Conservation (phyloP, 176 grass and related monocot species). For the Calamus simplicifolius region DNA sequence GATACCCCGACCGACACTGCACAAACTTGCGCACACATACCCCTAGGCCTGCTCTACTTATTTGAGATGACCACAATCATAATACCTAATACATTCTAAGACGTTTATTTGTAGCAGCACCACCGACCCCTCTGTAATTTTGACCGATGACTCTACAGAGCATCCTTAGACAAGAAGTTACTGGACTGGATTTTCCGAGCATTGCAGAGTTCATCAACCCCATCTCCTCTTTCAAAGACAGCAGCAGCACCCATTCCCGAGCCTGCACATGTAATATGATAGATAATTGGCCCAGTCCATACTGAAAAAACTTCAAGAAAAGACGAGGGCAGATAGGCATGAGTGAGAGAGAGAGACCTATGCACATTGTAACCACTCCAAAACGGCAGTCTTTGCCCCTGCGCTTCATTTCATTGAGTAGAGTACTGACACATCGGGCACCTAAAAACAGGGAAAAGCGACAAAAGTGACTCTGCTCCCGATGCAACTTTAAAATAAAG, state of each 20-base stretch:
- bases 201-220: slow-evolving; percentile 57
- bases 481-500: too few relatives aligned
- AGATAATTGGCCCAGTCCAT: background rate
- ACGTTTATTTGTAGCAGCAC: too few relatives aligned
- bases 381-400: slow-evolving; percentile 92
- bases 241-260: slow-evolving; percentile 93
- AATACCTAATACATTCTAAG: too few relatives aligned
- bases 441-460: slow-evolving; percentile 29
- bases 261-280: slow-evolving; percentile 19
- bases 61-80: too few relatives aligned
- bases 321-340: too few relatives aligned
- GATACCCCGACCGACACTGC: too few relatives aligned
- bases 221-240: slow-evolving; percentile 81
- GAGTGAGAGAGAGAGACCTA: slow-evolving; percentile 24
- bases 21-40: too few relatives aligned
- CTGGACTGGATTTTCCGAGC: slow-evolving; percentile 30
- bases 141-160: slow-evolving; percentile 3
- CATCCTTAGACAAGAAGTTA: slow-evolving; percentile 57
- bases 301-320: too few relatives aligned
- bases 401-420: slow-evolving; percentile 97
- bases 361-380: slow-evolving; percentile 87
- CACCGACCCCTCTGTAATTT: too few relatives aligned
- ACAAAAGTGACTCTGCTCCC: background rate
- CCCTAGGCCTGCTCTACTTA: too few relatives aligned
- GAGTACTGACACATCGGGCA: slow-evolving; percentile 68